Evolutionary conservation across 2,329 filamentous ascomycete species (phyloP).

Genomic region (Xylaria sp.): DNA sequence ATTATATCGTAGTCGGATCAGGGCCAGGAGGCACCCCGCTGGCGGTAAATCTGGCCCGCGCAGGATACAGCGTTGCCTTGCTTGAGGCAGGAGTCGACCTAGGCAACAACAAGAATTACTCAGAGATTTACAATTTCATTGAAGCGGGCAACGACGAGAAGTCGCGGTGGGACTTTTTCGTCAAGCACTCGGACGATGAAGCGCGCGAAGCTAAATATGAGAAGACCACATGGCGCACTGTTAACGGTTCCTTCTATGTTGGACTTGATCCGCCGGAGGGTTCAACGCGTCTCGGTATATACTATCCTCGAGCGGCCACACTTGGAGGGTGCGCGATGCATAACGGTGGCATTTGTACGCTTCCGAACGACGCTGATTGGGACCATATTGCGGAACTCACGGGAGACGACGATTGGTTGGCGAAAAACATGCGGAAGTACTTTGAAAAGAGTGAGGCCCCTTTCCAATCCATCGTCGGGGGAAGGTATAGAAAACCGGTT

Average conservation of each 20-base stretch:
- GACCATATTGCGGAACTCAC: constrained; percentile 39
- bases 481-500: neutral
- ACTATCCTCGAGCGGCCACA: constrained; percentile 44
- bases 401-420: constrained; percentile 38
- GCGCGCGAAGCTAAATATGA: constrained; percentile 52
- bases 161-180: constrained; percentile 61
- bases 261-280: constrained; percentile 42
- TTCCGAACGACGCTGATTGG: constrained; percentile 42
- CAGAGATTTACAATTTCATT: constrained; percentile 44
- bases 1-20: constrained; percentile 58
- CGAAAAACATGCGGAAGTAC: constrained; percentile 31
- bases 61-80: constrained; percentile 58
- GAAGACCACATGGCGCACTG: constrained; percentile 39
- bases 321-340: constrained; percentile 45
- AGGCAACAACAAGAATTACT: constrained; percentile 41
- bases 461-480: neutral
- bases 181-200: constrained; percentile 60
- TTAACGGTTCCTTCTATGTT: constrained; percentile 42
- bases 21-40: constrained; percentile 60
- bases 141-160: constrained; percentile 48
- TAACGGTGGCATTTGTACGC: constrained; percentile 39
- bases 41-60: constrained; percentile 58
- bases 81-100: constrained; percentile 62
- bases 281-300: constrained; percentile 41
- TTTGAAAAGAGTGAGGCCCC: constrained; percentile 27